These are phyloP conservation scores for Nicotiana undulata DNA, from an alignment of 257 asterid genomes.

Conservation along the genomic window DNA sequence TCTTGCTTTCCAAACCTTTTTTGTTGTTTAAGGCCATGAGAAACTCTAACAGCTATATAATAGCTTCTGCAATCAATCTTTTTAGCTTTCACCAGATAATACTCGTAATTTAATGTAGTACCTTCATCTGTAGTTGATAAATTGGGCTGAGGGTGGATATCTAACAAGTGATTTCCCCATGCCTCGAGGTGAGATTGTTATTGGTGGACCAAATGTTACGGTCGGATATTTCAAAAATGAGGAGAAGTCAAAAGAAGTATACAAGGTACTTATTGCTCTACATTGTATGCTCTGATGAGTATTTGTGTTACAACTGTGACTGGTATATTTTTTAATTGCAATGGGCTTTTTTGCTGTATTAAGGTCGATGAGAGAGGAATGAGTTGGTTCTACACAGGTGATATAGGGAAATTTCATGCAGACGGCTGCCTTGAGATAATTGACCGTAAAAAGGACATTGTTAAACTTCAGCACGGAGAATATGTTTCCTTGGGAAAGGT, in stretches of 20 bases:
- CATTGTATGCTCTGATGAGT: conserved; percentile 1
- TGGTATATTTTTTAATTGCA: not conserved
- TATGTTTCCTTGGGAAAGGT: conserved; percentile 97
- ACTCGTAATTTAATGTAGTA: not conserved
- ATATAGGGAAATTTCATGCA: conserved; percentile 73
- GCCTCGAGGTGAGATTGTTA: conserved; percentile 89
- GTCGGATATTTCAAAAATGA: conserved; percentile 86
- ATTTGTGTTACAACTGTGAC: not conserved
- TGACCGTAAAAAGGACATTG: conserved; percentile 94
- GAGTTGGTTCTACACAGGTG: conserved; percentile 95
- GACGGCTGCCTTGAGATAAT: conserved; percentile 96
- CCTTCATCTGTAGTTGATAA: conserved; percentile 55
- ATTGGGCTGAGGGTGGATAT: conserved; percentile 97
- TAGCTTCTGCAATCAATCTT: not conserved
- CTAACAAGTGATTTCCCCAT: conserved; percentile 64
- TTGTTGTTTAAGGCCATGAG: not conserved
- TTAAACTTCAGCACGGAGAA: conserved; percentile 96
- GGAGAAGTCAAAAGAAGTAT: conserved; percentile 81
- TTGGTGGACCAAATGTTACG: conserved; percentile 95
- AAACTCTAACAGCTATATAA: not conserved
- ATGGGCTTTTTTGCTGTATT: not conserved
- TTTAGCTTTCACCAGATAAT: not conserved
- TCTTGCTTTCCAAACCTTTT: not conserved
- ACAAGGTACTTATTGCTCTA: conserved; percentile 49
- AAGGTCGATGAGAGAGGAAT: conserved; percentile 84